These are phyloP conservation scores for Candida sphagnicola DNA, from an alignment of 805 yeast species.

Conservation along the genomic window DNA sequence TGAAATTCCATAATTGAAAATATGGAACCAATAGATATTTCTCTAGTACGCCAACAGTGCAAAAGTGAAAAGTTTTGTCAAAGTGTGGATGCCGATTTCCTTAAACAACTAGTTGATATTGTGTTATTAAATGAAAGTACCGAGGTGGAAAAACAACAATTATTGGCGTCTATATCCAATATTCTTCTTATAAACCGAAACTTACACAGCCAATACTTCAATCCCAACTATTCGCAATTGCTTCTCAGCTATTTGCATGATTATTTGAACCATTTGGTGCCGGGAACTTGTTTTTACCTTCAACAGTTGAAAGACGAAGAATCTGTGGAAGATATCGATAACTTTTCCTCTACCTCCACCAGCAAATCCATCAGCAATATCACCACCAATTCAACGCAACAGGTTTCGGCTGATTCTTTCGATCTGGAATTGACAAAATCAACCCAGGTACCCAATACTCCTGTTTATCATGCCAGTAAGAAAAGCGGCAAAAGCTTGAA, in stretches of 20 bases:
- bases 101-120: conserved; percentile 61
- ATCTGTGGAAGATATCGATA: too few relatives aligned
- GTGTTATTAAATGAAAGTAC: conserved; percentile 1
- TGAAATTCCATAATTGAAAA: too few relatives aligned
- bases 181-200: conserved; percentile 20
- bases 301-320: too few relatives aligned
- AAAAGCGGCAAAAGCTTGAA: too few relatives aligned
- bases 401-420: neutral
- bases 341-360: too few relatives aligned
- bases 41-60: neutral
- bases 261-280: conserved; percentile 7
- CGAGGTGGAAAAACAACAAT: conserved; percentile 5
- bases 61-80: neutral
- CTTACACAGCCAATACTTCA: conserved; percentile 16
- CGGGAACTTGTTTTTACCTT: too few relatives aligned
- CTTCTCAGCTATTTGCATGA: conserved; percentile 8
- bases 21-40: too few relatives aligned
- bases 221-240: conserved; percentile 14
- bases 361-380: too few relatives aligned
- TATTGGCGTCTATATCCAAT: conserved; percentile 21
- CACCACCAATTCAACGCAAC: neutral
- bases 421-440: neutral
- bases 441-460: too few relatives aligned
- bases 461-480: too few relatives aligned
- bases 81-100: conserved; percentile 40